phyloP scores from a whole-genome alignment of 2,329 filamentous ascomycete genomes.

The Hawksworthiomyces lignivorus region DNA sequence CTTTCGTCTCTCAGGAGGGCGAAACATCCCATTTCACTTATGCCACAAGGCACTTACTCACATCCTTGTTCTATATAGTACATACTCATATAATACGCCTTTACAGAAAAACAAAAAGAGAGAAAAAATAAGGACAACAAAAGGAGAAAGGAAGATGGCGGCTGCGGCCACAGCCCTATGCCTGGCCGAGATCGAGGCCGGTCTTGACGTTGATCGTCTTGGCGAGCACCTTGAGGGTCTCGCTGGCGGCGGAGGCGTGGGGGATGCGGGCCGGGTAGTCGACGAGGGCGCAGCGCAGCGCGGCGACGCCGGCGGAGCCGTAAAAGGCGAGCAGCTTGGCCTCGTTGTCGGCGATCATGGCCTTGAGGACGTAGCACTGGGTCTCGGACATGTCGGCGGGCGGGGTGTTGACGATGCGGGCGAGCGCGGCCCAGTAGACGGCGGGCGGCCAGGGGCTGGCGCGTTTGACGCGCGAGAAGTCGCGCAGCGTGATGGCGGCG shows the following conservation, averaged over 20 bases:
- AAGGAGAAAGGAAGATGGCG: neutral
- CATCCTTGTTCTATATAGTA: too few species aligned
- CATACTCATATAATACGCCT: too few species aligned
- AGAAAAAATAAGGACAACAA: neutral
- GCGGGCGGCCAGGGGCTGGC: conserved; percentile 68
- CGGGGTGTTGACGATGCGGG: conserved; percentile 70
- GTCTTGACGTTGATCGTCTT: conserved; percentile 42
- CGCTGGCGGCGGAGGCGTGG: conserved; percentile 39
- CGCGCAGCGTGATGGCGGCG: conserved; percentile 72
- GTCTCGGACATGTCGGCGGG: conserved; percentile 60
- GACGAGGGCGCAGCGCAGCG: conserved; percentile 63
- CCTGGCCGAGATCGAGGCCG: conserved; percentile 35
- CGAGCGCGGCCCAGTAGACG: conserved; percentile 76
- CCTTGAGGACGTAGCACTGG: conserved; percentile 61
- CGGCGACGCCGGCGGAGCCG: conserved; percentile 65
- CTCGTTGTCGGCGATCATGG: conserved; percentile 66
- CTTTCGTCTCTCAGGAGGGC: too few species aligned
- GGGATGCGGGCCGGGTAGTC: conserved; percentile 57
- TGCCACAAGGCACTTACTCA: too few species aligned
- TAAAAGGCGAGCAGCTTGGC: conserved; percentile 74
- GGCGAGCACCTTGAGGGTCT: conserved; percentile 45
- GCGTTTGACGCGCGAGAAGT: conserved; percentile 64
- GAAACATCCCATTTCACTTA: too few species aligned
- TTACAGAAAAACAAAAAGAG: too few species aligned
- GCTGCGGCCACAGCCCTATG: conserved; percentile 1